Evolutionary conservation across 805 yeast genomes (phyloP), one percentile per base, ranked within the genome.

Genomic region (Candida multigemmis): DNA sequence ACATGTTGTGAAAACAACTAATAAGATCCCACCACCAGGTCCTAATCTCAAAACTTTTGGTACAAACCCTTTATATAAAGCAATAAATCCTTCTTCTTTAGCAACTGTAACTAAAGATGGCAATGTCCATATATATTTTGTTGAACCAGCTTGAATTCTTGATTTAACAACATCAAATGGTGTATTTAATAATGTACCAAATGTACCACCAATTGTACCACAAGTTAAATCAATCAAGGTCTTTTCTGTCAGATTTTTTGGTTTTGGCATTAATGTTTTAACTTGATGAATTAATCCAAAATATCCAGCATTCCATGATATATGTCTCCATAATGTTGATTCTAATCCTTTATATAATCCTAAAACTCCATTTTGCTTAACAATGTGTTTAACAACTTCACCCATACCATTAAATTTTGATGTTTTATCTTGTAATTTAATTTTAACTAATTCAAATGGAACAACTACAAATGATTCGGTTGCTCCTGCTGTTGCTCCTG

Each of bases 401-500:
- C 72, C 67, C 56, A 87, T 87, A 22, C 94, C 87, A 36, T 70
- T 77, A 63, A 80, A 87, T 46, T 71, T 76, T 23, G 95, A 76
- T 27, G 77, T 68, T 45, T 67, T 77, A 61, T 91, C 97, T 60
- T 91, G 99, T 44, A 91, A 68, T 60, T 94, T 76, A 53, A 91
- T 91, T 60, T 91, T 91, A 42, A 91, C 83, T 50, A 91, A 70
- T 60, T 91, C 99, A 50, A 91, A 91, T 11, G 99, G 99, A 22
- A 91, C 97, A 30, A 91, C 97, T 23, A 91, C 95, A 50, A 87
- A 85, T 3, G 96, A 74, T 56, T 91, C 99, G 24, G 87, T 78
- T 20, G 96, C 93, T 63, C 99, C 99, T 6, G 99, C 98, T 33
- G 94, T 81, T 19, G 97, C 96, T 61, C 99, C 99, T 22, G 96